phyloP scores from a whole-genome alignment of 1,284 basidiomycete species.

The Pseudozyma tsukubaensis region DNA sequence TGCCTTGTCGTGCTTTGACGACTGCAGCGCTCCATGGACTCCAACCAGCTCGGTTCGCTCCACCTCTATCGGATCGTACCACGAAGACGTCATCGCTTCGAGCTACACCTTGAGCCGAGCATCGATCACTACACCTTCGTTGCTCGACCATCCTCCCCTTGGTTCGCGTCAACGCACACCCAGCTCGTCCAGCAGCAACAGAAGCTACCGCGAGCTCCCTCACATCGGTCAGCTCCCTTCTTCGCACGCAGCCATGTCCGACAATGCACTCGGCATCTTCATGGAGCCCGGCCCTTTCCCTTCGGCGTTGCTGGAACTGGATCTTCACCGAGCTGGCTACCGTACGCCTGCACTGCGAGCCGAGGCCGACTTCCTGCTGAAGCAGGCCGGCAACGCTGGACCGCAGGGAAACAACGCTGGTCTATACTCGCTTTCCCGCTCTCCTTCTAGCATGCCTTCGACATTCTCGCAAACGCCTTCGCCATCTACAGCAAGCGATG shows the following conservation, averaged over 20 bases:
- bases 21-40: constrained; percentile 14
- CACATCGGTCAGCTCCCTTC: constrained; percentile 6
- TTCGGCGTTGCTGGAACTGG: constrained; percentile 13
- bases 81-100: constrained; percentile 2
- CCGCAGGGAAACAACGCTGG: background rate
- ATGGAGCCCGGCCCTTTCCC: constrained; percentile 24
- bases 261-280: constrained; percentile 31
- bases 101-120: constrained; percentile 6
- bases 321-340: background rate
- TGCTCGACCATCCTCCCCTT: background rate
- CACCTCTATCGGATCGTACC: constrained; percentile 8
- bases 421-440: constrained; percentile 11
- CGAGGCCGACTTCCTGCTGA: constrained; percentile 17
- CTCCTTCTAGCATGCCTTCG: constrained; percentile 11
- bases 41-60: constrained; percentile 40
- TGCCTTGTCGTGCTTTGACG: background rate
- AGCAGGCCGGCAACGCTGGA: background rate
- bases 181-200: background rate
- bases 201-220: background rate
- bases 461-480: constrained; percentile 12
- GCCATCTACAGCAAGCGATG: constrained; percentile 15
- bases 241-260: constrained; percentile 3
- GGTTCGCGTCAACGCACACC: background rate
- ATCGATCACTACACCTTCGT: constrained; percentile 4
- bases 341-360: constrained; percentile 7